Evolutionary conservation across 139 green algal genomes (phyloP), one percentile per base, ranked within the genome.

Genomic region (Haematococcus lacustris): DNA sequence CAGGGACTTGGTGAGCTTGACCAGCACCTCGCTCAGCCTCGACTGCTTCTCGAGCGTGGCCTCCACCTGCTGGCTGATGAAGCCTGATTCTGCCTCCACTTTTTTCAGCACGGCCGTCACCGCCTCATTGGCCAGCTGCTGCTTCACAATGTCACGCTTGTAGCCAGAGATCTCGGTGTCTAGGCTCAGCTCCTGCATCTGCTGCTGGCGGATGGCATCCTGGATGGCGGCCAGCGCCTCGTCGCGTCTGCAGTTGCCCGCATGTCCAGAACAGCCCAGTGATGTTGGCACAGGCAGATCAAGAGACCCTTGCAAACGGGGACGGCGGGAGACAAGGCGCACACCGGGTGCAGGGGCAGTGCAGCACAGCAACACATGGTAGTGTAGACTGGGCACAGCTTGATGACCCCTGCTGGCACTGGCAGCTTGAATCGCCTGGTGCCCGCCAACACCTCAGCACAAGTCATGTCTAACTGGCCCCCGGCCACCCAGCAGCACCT

Each of bases 201-300:
- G 66, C 79, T 93, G 89, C 76, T 89, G 73, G 25, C 75, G 72
- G 33, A 96, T 82, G 26, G 87, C 87, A 5, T 88, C 83, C 77
- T 96, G 84, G 40, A 92, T 88, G 6, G 80, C 83, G 35, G 88
- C 73, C 32, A 92, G 76, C 9, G 90, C 84, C 62, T 95, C 86
- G 60, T 96, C 90, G 37, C 91, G 85, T 66, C 86, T 85, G 68
- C n/a, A n/a, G n/a, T n/a, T n/a, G n/a, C n/a, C n/a, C n/a, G n/a
- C n/a, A n/a, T n/a, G n/a, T n/a, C n/a, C n/a, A n/a, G n/a, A n/a
- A n/a, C n/a, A n/a, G n/a, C n/a, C n/a, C n/a, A n/a, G n/a, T n/a
- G n/a, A n/a, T n/a, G n/a, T n/a, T n/a, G n/a, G n/a, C n/a, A n/a
- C n/a, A n/a, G n/a, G n/a, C n/a, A n/a, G n/a, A n/a, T n/a, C n/a